Evolutionary conservation across 371 early-diverging fungal species (phyloP).

Genomic region (Rhizopus microsporus): DNA sequence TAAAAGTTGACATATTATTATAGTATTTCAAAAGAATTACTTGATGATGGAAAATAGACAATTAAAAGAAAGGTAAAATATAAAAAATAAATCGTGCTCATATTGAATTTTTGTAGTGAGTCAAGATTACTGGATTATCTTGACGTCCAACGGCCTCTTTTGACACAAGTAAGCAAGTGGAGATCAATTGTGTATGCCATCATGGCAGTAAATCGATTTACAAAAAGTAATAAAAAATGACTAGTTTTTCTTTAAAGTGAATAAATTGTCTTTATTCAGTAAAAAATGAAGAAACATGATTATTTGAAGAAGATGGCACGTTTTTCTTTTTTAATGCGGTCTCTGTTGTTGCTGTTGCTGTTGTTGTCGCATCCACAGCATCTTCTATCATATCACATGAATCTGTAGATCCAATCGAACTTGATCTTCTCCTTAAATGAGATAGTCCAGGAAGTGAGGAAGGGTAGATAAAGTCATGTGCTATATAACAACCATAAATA

Average conservation of each 20-base stretch:
- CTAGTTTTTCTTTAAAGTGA: not conserved
- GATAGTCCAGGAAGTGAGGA: conserved; percentile 22
- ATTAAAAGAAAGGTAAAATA: conserved; percentile 17
- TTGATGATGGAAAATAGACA: conserved; percentile 14
- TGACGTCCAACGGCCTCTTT: conserved; percentile 3
- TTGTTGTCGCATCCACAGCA: conserved; percentile 16
- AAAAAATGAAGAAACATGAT: conserved; percentile 6
- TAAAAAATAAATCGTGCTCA: not conserved
- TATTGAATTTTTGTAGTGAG: not conserved
- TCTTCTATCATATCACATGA: conserved; percentile 19
- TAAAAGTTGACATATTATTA: too few species aligned
- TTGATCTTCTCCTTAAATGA: conserved; percentile 38
- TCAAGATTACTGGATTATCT: conserved; percentile 1
- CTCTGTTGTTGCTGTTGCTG: not conserved
- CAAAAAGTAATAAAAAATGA: not conserved
- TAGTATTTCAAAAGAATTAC: conserved; percentile 24
- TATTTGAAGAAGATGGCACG: conserved; percentile 12
- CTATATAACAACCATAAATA: too few species aligned
- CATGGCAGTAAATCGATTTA: conserved; percentile 21
- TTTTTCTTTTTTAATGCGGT: conserved; percentile 6
- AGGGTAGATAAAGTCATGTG: conserved; percentile 12
- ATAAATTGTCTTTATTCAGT: not conserved
- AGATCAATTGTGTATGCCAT: conserved; percentile 21
- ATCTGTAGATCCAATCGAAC: conserved; percentile 39
- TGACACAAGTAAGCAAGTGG: conserved; percentile 14